These are phyloP conservation scores for Tieghemostelium lacteum DNA, from an alignment of 78 protist genomes.

Conservation along the genomic window DNA sequence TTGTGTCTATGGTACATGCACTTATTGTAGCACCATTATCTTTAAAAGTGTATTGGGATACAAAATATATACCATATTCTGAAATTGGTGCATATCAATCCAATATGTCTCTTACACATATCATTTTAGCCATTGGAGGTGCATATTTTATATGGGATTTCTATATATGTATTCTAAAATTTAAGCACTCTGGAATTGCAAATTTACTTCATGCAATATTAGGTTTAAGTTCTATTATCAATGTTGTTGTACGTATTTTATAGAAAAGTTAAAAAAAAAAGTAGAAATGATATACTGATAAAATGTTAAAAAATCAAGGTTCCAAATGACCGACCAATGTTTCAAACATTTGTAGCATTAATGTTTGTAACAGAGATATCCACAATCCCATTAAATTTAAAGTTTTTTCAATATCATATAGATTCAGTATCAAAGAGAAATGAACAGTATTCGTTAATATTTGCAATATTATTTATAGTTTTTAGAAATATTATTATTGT, in stretches of 20 bases:
- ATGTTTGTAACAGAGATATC: constrained; percentile 24
- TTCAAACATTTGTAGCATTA: background rate
- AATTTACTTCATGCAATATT: constrained; percentile 40
- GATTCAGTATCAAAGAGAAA: too few species aligned
- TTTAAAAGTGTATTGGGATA: background rate
- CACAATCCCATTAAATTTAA: too few species aligned
- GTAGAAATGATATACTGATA: too few species aligned
- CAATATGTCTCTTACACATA: background rate
- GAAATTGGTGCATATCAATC: constrained; percentile 5
- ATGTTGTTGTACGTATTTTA: constrained; percentile 53
- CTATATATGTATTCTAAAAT: background rate
- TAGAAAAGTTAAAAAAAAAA: too few species aligned
- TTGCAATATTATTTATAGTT: too few species aligned
- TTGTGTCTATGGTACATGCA: constrained; percentile 41
- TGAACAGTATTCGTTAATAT: too few species aligned
- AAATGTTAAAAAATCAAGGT: too few species aligned
- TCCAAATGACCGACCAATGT: constrained; percentile 31
- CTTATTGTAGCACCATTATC: background rate
- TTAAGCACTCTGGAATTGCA: constrained; percentile 28
- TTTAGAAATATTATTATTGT: too few species aligned
- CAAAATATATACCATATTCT: background rate
- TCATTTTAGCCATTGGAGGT: constrained; percentile 10
- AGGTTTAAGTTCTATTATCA: constrained; percentile 15
- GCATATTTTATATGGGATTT: constrained; percentile 68
- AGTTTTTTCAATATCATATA: too few species aligned